Percentiles rank a stretch among this genome's conserved stretches.
Evolutionary conservation across 768 basidiomycete species (phyloP).

Genomic region (Trichaptum fuscoviolaceum): DNA sequence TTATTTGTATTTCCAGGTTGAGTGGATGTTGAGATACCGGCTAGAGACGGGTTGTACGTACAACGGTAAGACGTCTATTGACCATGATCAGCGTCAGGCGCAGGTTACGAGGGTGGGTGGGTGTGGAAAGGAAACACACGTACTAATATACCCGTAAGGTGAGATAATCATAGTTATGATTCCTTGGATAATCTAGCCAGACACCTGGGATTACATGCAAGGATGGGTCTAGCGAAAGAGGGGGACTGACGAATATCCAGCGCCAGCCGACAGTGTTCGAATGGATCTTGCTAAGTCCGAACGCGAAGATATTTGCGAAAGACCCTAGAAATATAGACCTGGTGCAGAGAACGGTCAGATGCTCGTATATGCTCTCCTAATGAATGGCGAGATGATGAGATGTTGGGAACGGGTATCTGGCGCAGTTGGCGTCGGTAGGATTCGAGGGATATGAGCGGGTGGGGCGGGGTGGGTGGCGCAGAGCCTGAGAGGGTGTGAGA

Average conservation of each 20-base stretch:
- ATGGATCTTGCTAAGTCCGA: slow-evolving; percentile 11
- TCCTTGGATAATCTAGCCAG: slow-evolving; percentile 15
- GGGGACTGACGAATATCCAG: slow-evolving; percentile 24
- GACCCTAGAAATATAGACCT: slow-evolving; percentile 14
- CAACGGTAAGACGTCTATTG: slow-evolving; percentile 11
- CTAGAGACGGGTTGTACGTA: background rate
- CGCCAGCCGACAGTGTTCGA: slow-evolving; percentile 22
- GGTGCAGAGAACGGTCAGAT: background rate
- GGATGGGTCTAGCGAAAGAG: slow-evolving; percentile 6
- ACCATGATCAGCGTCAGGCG: slow-evolving; percentile 13
- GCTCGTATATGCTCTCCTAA: background rate
- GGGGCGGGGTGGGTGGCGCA: background rate
- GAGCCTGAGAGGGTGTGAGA: background rate
- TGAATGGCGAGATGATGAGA: background rate
- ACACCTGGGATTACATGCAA: background rate
- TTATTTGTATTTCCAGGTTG: background rate
- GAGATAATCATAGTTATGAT: slow-evolving; percentile 17
- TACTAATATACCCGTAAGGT: slow-evolving; percentile 12
- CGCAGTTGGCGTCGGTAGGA: background rate
- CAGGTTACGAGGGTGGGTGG: background rate
- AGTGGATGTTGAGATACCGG: background rate
- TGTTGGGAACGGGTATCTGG: background rate
- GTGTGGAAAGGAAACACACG: background rate
- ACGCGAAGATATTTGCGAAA: slow-evolving; percentile 15
- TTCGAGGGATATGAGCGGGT: slow-evolving; percentile 13